These are phyloP conservation scores for Pseudoturritis turrita DNA, from an alignment of 345 rosid species.

Conservation along the genomic window DNA sequence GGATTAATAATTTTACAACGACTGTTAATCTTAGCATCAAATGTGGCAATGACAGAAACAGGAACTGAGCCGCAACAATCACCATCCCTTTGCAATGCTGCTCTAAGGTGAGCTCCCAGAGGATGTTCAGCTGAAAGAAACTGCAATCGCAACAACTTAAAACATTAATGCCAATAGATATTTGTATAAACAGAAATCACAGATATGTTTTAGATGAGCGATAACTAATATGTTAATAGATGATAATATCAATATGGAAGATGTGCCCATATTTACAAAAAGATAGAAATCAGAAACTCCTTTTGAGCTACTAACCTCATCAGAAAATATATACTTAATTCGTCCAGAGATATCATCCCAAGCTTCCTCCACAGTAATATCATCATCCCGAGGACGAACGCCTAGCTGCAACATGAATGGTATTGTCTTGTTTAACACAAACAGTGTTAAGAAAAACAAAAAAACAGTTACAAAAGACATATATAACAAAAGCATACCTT, in stretches of 20 bases:
- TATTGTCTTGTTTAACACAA: not conserved
- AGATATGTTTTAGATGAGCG: not conserved
- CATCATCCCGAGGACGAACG: slow-evolving; percentile 38
- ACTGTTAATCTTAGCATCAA: slow-evolving; percentile 56
- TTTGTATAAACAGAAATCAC: not conserved
- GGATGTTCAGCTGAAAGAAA: slow-evolving; percentile 70
- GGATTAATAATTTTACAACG: slow-evolving; percentile 68
- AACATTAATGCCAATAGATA: not conserved
- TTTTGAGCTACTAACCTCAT: slow-evolving; percentile 55
- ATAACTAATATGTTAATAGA: no score
- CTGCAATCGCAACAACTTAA: slow-evolving; percentile 35
- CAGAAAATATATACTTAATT: slow-evolving; percentile 51
- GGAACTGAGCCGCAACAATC: slow-evolving; percentile 62
- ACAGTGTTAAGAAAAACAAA: not conserved
- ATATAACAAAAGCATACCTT: slow-evolving; percentile 40
- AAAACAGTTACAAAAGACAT: not conserved
- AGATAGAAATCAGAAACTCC: not conserved
- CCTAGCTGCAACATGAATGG: slow-evolving; percentile 59
- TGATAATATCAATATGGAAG: no score
- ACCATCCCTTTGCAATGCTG: slow-evolving; percentile 57
- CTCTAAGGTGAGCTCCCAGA: slow-evolving; percentile 77
- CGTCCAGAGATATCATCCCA: slow-evolving; percentile 53
- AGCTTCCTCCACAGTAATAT: slow-evolving; percentile 55
- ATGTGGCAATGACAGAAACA: slow-evolving; percentile 64
- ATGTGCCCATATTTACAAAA: no score